These are phyloP conservation scores for Fraxinus latifolia DNA, from an alignment of 305 asterid genomes.

Conservation along the genomic window DNA sequence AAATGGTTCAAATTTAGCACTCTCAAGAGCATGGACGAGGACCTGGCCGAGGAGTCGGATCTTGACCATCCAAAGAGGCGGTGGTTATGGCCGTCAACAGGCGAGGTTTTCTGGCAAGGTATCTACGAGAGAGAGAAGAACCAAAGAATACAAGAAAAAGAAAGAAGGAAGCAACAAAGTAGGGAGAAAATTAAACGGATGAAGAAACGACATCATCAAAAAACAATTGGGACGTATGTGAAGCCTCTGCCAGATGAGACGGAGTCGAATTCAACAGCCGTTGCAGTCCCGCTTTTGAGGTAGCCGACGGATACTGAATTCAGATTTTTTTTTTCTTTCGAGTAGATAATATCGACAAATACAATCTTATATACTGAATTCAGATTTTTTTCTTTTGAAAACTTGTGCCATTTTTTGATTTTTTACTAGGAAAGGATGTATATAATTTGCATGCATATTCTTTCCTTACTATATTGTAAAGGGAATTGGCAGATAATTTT, in stretches of 20 bases:
- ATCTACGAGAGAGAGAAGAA: constrained; percentile 61
- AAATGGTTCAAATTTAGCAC: constrained; percentile 76
- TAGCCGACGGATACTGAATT: constrained; percentile 8
- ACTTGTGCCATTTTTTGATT: not conserved
- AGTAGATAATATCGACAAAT: not conserved
- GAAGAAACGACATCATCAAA: constrained; percentile 62
- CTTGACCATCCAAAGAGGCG: constrained; percentile 53
- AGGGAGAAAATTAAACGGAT: constrained; percentile 75
- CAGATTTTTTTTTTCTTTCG: not conserved
- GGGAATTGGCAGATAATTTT: not conserved
- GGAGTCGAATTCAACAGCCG: constrained; percentile 36
- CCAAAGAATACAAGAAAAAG: constrained; percentile 53
- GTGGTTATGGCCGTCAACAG: constrained; percentile 88
- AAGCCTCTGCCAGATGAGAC: constrained; percentile 57
- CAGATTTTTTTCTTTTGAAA: not conserved
- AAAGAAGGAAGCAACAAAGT: constrained; percentile 58
- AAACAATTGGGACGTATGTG: constrained; percentile 70
- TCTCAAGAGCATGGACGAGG: constrained; percentile 88
- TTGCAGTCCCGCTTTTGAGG: constrained; percentile 24
- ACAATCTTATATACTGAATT: not conserved
- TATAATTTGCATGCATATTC: not conserved
- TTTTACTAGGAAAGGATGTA: not conserved
- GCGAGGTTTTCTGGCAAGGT: constrained; percentile 90
- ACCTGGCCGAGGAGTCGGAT: constrained; percentile 76
- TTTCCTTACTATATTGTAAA: not conserved